These are phyloP conservation scores for Pugionium cornutum DNA, from an alignment of 345 rosid species.

Conservation along the genomic window DNA sequence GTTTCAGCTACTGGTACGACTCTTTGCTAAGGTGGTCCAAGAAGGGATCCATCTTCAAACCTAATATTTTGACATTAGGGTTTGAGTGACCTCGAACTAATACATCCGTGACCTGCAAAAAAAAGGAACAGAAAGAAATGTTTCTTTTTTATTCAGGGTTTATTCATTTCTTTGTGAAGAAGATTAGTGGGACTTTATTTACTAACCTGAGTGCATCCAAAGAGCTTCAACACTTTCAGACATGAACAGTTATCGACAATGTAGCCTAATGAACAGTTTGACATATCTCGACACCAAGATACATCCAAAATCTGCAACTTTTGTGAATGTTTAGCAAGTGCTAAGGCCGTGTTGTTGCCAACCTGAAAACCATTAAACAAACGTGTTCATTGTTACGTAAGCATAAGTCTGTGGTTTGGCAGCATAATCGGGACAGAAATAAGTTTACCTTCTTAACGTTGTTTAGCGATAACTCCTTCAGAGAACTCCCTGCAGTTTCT, in stretches of 20 bases:
- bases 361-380: conserved; percentile 46
- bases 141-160: background rate
- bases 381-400: background rate
- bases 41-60: conserved; percentile 60
- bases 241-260: conserved; percentile 74
- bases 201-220: conserved; percentile 53
- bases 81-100: conserved; percentile 78
- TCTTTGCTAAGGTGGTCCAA: conserved; percentile 37
- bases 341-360: conserved; percentile 58
- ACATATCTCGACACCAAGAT: conserved; percentile 80
- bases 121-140: background rate
- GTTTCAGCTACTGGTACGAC: too few relatives aligned
- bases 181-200: too few relatives aligned
- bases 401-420: too few relatives aligned
- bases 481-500: conserved; percentile 65
- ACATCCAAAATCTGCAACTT: conserved; percentile 64
- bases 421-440: too few relatives aligned
- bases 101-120: conserved; percentile 64
- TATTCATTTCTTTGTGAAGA: too few relatives aligned
- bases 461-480: conserved; percentile 72
- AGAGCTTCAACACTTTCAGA: conserved; percentile 66
- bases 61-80: conserved; percentile 57
- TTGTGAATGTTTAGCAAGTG: conserved; percentile 51
- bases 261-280: conserved; percentile 66
- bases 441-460: conserved; percentile 61